phyloP scores from a whole-genome alignment of 768 basidiomycete species.

The Fibroporia radiculosa region DNA sequence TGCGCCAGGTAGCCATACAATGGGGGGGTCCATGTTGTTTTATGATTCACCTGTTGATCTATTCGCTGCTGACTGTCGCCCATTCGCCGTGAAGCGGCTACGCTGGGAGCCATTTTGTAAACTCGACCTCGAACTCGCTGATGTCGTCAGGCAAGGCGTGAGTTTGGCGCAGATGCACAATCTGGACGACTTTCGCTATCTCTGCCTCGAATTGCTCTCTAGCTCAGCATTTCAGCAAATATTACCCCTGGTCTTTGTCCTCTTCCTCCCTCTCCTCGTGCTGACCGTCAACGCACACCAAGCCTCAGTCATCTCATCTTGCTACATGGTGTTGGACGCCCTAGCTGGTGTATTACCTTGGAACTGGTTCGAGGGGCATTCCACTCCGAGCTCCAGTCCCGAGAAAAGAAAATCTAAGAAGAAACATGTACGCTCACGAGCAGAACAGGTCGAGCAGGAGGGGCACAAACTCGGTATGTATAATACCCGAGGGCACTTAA shows the following conservation, averaged over 20 bases:
- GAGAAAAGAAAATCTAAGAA: slow-evolving; percentile 37
- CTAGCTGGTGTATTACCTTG: slow-evolving; percentile 51
- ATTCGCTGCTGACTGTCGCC: neutral
- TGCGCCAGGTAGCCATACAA: slow-evolving; percentile 69
- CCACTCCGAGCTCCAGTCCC: slow-evolving; percentile 6
- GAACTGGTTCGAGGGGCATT: slow-evolving; percentile 42
- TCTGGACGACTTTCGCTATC: slow-evolving; percentile 9
- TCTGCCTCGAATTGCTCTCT: slow-evolving; percentile 10
- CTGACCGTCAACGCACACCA: slow-evolving; percentile 24
- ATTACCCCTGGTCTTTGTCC: slow-evolving; percentile 46
- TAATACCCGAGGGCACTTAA: no score
- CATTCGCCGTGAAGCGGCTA: neutral
- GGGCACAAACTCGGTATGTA: neutral
- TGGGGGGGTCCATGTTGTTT: neutral
- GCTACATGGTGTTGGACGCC: slow-evolving; percentile 50
- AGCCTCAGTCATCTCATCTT: slow-evolving; percentile 16
- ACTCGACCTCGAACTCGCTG: slow-evolving; percentile 1
- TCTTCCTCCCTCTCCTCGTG: slow-evolving; percentile 33
- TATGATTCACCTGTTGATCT: neutral
- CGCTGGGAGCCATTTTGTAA: neutral
- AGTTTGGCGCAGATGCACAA: slow-evolving; percentile 12
- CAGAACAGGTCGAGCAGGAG: slow-evolving; percentile 44
- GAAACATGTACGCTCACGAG: slow-evolving; percentile 42
- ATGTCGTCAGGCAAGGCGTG: slow-evolving; percentile 9
- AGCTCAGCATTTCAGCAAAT: slow-evolving; percentile 40